Evolutionary conservation across 139 green algal genomes (phyloP).

Genomic region (Auxenochlorella pyrenoidosa): DNA sequence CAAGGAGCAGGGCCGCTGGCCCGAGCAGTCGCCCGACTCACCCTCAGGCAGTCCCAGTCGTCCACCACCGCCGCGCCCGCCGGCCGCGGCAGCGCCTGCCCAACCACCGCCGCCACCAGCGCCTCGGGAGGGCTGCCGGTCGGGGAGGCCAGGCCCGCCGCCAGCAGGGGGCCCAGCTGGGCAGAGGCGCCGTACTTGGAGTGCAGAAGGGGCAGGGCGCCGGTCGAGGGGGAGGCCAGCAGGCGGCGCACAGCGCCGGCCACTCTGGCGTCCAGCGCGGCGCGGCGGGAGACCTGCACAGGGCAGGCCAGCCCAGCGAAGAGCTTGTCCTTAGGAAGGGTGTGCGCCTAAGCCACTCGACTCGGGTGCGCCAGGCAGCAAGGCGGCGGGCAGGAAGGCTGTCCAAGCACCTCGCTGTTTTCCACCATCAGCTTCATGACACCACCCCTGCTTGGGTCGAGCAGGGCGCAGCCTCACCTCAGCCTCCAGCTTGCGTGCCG

Average conservation of each 20-base stretch:
- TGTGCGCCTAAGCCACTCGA: no score
- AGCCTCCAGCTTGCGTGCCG: slow-evolving; percentile 49
- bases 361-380: no score
- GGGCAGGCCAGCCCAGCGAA: not conserved
- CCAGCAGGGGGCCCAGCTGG: not conserved
- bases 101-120: slow-evolving; percentile 14
- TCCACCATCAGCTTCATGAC: no score
- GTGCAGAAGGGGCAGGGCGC: not conserved
- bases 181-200: not conserved
- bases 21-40: not conserved
- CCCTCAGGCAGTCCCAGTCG: slow-evolving; percentile 90
- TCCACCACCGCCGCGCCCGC: slow-evolving; percentile 72
- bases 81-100: slow-evolving; percentile 8
- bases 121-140: not conserved
- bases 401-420: no score
- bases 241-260: slow-evolving; percentile 40
- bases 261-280: slow-evolving; percentile 53
- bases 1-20: no score
- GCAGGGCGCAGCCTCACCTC: slow-evolving; percentile 14
- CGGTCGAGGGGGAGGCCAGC: slow-evolving; percentile 8
- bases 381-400: no score
- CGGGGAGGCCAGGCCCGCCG: not conserved
- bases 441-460: not conserved
- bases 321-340: no score
- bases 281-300: slow-evolving; percentile 37